These are phyloP conservation scores for Dendrothele bispora DNA, from an alignment of 768 basidiomycete genomes.

Conservation along the genomic window DNA sequence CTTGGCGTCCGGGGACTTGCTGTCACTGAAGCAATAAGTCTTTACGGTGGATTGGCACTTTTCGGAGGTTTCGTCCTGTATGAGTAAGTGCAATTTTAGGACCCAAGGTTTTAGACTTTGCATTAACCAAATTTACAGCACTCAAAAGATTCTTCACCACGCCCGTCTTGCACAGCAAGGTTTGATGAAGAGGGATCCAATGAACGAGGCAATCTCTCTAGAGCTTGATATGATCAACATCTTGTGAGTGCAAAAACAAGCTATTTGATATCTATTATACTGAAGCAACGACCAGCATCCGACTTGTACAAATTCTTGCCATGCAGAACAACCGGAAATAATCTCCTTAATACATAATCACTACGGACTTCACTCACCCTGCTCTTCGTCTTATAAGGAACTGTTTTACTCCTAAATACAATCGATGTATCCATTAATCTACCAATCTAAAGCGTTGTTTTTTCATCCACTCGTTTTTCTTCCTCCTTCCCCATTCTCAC, in stretches of 20 bases:
- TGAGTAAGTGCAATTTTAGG: conserved; percentile 60
- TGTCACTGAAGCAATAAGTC: conserved; percentile 71
- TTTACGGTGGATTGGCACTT: conserved; percentile 88
- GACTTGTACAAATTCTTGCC: conserved; percentile 76
- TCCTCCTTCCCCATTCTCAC: conserved; percentile 48
- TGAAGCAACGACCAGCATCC: conserved; percentile 48
- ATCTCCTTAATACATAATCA: no score
- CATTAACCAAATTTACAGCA: conserved; percentile 40
- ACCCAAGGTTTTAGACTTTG: conserved; percentile 5
- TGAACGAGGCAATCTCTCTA: conserved; percentile 75
- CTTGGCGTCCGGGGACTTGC: conserved; percentile 78
- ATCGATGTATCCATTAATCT: no score
- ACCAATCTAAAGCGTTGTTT: neutral
- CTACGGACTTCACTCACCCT: no score
- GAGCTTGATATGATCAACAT: conserved; percentile 91
- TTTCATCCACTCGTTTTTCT: conserved; percentile 31
- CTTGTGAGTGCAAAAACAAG: conserved; percentile 54
- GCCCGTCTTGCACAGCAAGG: conserved; percentile 75
- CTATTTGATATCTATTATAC: neutral
- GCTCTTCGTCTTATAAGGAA: no score
- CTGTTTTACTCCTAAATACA: no score
- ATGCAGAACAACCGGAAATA: conserved; percentile 65
- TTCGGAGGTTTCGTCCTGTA: conserved; percentile 87
- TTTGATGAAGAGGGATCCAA: conserved; percentile 64
- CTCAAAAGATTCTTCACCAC: conserved; percentile 81